These are phyloP conservation scores for Suhomyces maxii DNA, from an alignment of 1,139 yeast genomes.

Conservation along the genomic window DNA sequence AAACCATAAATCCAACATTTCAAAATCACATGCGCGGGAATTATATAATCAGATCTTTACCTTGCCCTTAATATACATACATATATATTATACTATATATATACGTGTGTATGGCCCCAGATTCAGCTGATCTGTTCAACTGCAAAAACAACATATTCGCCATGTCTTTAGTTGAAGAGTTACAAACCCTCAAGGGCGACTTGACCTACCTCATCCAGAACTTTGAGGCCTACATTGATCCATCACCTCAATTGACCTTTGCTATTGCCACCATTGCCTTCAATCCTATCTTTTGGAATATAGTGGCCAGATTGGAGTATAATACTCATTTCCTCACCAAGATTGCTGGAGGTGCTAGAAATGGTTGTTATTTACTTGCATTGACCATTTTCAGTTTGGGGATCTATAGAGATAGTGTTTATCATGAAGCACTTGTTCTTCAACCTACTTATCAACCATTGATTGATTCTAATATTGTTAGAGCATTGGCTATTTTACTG, in stretches of 20 bases:
- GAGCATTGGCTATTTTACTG: conserved; percentile 32
- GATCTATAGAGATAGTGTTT: conserved; percentile 73
- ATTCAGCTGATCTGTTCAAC: background rate
- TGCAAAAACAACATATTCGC: background rate
- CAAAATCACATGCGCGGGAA: conserved; percentile 7
- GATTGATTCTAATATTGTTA: conserved; percentile 37
- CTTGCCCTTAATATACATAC: too few species aligned
- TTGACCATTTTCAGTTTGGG: conserved; percentile 81
- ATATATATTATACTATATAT: too few species aligned
- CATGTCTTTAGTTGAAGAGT: conserved; percentile 12
- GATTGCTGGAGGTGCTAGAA: conserved; percentile 63
- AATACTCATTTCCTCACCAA: conserved; percentile 73
- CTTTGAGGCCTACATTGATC: conserved; percentile 24
- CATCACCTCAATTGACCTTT: conserved; percentile 25
- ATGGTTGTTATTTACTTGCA: conserved; percentile 86
- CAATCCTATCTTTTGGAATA: conserved; percentile 95
- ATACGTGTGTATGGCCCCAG: too few species aligned
- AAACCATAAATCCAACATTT: conserved; percentile 2
- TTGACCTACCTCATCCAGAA: conserved; percentile 16
- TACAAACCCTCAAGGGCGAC: conserved; percentile 10
- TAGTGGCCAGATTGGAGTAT: conserved; percentile 85
- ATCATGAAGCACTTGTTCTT: conserved; percentile 53
- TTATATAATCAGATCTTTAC: background rate
- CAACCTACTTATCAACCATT: conserved; percentile 58
- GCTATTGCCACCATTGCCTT: conserved; percentile 69